Evolutionary conservation across 805 yeast genomes (phyloP).

Genomic region (Millerozyma miso): DNA sequence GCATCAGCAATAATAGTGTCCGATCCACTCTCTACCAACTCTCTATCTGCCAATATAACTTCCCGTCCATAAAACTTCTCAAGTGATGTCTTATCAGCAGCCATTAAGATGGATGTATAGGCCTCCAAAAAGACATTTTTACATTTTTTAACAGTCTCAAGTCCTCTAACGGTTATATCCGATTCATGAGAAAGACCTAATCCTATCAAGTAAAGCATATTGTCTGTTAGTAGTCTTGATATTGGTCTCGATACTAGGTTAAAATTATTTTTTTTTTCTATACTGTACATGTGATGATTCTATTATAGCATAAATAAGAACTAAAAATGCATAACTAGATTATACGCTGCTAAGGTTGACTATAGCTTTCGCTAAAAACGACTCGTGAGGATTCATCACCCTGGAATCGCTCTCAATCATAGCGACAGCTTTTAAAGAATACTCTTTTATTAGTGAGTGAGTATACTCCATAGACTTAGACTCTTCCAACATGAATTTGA

Average conservation of each 20-base stretch:
- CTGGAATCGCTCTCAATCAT: conserved; percentile 7
- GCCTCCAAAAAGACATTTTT: conserved; percentile 93
- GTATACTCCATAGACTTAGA: conserved; percentile 25
- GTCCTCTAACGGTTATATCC: conserved; percentile 93
- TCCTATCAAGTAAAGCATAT: conserved; percentile 87
- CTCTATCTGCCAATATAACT: conserved; percentile 88
- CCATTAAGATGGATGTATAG: conserved; percentile 92
- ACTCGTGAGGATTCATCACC: conserved; percentile 2
- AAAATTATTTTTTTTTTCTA: neutral
- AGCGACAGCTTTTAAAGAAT: conserved; percentile 14
- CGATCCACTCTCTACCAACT: conserved; percentile 85
- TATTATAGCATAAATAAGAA: neutral
- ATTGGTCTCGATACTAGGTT: neutral
- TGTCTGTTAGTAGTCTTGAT: neutral
- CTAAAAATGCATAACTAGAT: neutral
- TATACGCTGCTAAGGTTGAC: conserved; percentile 15
- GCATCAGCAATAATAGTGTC: conserved; percentile 79
- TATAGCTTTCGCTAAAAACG: conserved; percentile 11
- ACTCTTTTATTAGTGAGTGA: conserved; percentile 16
- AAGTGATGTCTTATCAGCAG: conserved; percentile 69
- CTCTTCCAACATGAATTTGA: conserved; percentile 17
- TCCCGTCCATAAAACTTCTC: conserved; percentile 84
- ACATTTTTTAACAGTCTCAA: conserved; percentile 78
- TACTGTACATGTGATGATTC: neutral
- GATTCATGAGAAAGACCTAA: conserved; percentile 83